Evolutionary conservation across 371 early-diverging fungal genomes (phyloP).

Genomic region (Mucor indicus): DNA sequence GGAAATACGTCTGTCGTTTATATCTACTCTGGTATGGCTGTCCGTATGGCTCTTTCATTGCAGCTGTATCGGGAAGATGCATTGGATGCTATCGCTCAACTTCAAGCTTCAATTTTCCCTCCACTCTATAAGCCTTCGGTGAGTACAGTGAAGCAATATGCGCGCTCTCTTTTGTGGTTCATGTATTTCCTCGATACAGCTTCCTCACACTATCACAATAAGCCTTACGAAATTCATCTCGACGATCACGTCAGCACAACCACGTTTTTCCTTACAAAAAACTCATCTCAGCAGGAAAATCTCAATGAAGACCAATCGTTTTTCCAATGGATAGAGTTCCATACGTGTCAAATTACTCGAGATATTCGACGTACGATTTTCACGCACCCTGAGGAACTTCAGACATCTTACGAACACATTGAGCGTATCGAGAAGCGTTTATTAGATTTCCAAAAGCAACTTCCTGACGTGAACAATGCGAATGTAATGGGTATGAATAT

Average conservation of each 20-base stretch:
- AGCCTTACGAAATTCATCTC: constrained; percentile 40
- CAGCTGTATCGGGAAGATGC: constrained; percentile 34
- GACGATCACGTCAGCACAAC: constrained; percentile 27
- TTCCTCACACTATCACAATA: constrained; percentile 42
- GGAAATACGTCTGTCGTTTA: constrained; percentile 41
- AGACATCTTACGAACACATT: constrained; percentile 32
- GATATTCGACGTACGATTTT: constrained; percentile 43
- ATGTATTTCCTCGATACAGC: constrained; percentile 45
- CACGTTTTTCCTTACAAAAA: constrained; percentile 19
- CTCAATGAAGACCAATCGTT: constrained; percentile 25
- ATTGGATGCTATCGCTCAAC: constrained; percentile 12
- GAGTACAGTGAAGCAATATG: constrained; percentile 27
- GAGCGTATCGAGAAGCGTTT: constrained; percentile 36
- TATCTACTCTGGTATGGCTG: constrained; percentile 47
- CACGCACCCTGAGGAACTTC: constrained; percentile 22
- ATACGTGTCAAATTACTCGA: constrained; percentile 39
- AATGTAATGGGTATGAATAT: constrained; percentile 7
- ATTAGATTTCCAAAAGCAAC: constrained; percentile 17
- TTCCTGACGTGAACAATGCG: constrained; percentile 10
- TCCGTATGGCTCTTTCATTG: constrained; percentile 37
- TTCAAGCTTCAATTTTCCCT: constrained; percentile 11
- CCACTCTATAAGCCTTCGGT: constrained; percentile 2
- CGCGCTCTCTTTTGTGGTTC: constrained; percentile 39
- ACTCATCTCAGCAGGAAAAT: constrained; percentile 2
- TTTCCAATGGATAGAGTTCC: constrained; percentile 35